Evolutionary conservation across 805 yeast genomes (phyloP).

Genomic region (Lachancea fermentati): DNA sequence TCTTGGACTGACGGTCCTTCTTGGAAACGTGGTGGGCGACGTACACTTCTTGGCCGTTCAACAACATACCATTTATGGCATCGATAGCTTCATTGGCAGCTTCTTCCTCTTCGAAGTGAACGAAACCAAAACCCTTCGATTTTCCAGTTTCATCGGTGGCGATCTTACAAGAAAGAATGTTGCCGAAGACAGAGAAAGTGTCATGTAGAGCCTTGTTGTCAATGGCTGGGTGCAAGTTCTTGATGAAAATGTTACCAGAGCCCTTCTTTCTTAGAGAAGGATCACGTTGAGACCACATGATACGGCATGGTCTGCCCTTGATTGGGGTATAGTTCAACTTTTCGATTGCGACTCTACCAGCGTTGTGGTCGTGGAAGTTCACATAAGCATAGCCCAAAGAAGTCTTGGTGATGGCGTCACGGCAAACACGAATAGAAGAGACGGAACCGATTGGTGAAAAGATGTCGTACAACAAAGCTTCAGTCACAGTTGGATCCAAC

Average conservation of each 20-base stretch:
- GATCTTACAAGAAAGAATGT: slow-evolving; percentile 92
- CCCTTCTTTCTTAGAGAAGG: slow-evolving; percentile 93
- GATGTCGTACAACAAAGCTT: slow-evolving; percentile 89
- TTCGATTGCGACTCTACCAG: slow-evolving; percentile 91
- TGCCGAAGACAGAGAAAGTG: slow-evolving; percentile 95
- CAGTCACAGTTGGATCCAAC: slow-evolving; percentile 86
- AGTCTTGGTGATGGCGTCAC: slow-evolving; percentile 95
- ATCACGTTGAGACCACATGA: slow-evolving; percentile 99
- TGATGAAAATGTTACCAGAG: slow-evolving; percentile 94
- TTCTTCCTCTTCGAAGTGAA: slow-evolving; percentile 90
- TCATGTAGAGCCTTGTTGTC: slow-evolving; percentile 99
- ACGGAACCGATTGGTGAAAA: slow-evolving; percentile 95
- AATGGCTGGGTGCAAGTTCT: slow-evolving; percentile 96
- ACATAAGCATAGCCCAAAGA: slow-evolving; percentile 98
- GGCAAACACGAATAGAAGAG: slow-evolving; percentile 95
- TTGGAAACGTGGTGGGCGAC: slow-evolving; percentile 92
- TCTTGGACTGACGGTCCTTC: slow-evolving; percentile 90
- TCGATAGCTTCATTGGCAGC: slow-evolving; percentile 93
- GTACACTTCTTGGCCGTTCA: slow-evolving; percentile 91
- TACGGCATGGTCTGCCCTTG: slow-evolving; percentile 96
- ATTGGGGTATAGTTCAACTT: slow-evolving; percentile 90
- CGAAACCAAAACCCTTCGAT: slow-evolving; percentile 96
- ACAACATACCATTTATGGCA: slow-evolving; percentile 96
- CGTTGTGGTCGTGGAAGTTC: slow-evolving; percentile 82
- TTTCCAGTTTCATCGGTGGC: slow-evolving; percentile 89